Evolutionary conservation across 805 yeast genomes (phyloP), one percentile per base, ranked within the genome.

Genomic region (Nakazawaea populi): DNA sequence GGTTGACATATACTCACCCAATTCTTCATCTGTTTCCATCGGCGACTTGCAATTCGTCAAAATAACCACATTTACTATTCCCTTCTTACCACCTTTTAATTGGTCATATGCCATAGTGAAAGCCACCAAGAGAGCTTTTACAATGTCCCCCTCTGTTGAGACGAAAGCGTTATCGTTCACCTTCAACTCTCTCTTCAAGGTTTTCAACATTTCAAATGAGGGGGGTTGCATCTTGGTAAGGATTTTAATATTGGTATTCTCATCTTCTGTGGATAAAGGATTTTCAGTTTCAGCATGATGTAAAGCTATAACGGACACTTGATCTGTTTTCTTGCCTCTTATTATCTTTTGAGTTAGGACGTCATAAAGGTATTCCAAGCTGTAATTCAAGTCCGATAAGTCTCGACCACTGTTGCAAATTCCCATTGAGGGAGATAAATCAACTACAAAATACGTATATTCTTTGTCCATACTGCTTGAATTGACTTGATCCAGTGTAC

Each of bases 371-470:
- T 76, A 79, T 27, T 63, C 60, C 52, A 75, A 55, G 5, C 73
- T 71, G n/a, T 60, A 55, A 5, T 65, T 69, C 10, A 74, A 56
- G 61, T 71, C 62, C 55, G 64, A 78, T 72, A 74, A 18, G 67
- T 72, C 55, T 69, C 75, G 52, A 59, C 71, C 68, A 70, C 63
- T 38, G 67, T 61, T 28, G 61, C 63, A 52, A 55, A 66, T 38
- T 65, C 74, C 61, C 81, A 74, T 59, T 55, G 75, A 55, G 60
- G 70, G 67, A 9, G 78, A 72, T 11, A 74, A 64, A 59, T 83
- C 88, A 12, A 79, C 70, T 8, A 81, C 68, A 55, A 75, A 79
- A 27, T 53, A 59, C 5, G 63, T 56, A 11, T 47, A 44, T 36
- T 63, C 64, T 38, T 59, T 60, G 11, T 59, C 61, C 37, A 52